Evolutionary conservation across 2,329 filamentous ascomycete species (phyloP).

Genomic region (Chrysosporium queenslandicum): DNA sequence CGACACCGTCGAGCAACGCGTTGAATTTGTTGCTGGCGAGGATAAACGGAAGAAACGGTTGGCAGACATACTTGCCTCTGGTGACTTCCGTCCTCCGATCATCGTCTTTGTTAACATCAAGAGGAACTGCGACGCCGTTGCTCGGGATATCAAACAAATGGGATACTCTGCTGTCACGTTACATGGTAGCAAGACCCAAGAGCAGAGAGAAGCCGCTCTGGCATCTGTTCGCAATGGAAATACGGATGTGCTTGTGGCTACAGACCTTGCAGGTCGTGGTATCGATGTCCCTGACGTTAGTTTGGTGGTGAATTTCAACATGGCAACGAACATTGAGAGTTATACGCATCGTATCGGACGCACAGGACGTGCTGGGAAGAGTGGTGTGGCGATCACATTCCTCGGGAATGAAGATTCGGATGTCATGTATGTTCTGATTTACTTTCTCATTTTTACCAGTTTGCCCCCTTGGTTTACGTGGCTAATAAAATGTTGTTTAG

Average conservation of each 20-base stretch:
- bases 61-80: conserved; percentile 72
- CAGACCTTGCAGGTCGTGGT: conserved; percentile 90
- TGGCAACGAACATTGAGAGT: conserved; percentile 83
- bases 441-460: no score
- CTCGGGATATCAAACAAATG: conserved; percentile 86
- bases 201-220: conserved; percentile 89
- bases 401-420: conserved; percentile 81
- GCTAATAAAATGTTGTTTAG: conserved; percentile 24
- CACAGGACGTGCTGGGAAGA: conserved; percentile 95
- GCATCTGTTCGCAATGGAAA: conserved; percentile 69
- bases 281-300: conserved; percentile 93
- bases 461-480: conserved; percentile 1
- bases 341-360: conserved; percentile 96
- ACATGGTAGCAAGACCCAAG: conserved; percentile 93
- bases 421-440: conserved; percentile 56
- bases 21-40: conserved; percentile 82
- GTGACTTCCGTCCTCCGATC: conserved; percentile 76
- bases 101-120: conserved; percentile 99
- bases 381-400: conserved; percentile 92
- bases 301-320: conserved; percentile 97
- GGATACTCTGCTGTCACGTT: conserved; percentile 83
- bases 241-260: conserved; percentile 85
- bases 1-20: conserved; percentile 93
- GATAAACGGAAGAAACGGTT: conserved; percentile 95
- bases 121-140: conserved; percentile 92